Base-by-base conservation (phyloP, 169 alveolate genomes). In the Eimeria necatrix region DNA sequence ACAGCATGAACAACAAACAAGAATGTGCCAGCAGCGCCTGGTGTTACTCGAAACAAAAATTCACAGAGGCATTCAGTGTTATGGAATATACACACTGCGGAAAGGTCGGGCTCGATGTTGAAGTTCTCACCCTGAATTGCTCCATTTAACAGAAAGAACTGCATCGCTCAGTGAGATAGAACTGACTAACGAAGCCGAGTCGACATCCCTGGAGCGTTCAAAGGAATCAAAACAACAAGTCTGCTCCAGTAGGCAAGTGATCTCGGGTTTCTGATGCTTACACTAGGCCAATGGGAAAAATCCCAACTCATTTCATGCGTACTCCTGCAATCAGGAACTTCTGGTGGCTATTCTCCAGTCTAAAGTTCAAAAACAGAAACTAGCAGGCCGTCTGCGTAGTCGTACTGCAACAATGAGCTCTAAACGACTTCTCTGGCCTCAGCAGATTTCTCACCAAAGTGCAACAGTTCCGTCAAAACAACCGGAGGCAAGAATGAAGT, bases 391-490 rank as follows among this genome's bases (percentile, higher is more conserved):
- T 32, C 41, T 32, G 41, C 41, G 2, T 76, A 8, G 49, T 46
- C 22, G 64, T 49, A 16, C 64, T 32, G 64, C 60, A 49, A 12
- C 20, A 48, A 76, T 0, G n/a, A 32, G 68, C 86, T 20, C 49
- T 9, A 4, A 16, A 73, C 8, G 41, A 5, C 59, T 16, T 4
- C 2, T 73, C 84, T 32, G 41, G 41, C 60, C 51, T 76, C n/a
- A 59, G 18, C 64, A 32, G 48, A 49, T 46, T 20, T 48, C 96
- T 52, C 49, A 94, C 96, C 96, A 94, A 2, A 94, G 81, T 5
- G 87, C 88, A 14, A 94, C 94, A n/a, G 94, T 6, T 12, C 94
- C 96, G 70, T 94, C 96, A 26, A 94, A 94, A 41, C 85, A 85
- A 12, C 94, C 96, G 14, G 94, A 70, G 3, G 96, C 96, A 22